These are phyloP conservation scores for Coccomyxa sp. DNA, from an alignment of 139 green algal genomes.

Conservation along the genomic window DNA sequence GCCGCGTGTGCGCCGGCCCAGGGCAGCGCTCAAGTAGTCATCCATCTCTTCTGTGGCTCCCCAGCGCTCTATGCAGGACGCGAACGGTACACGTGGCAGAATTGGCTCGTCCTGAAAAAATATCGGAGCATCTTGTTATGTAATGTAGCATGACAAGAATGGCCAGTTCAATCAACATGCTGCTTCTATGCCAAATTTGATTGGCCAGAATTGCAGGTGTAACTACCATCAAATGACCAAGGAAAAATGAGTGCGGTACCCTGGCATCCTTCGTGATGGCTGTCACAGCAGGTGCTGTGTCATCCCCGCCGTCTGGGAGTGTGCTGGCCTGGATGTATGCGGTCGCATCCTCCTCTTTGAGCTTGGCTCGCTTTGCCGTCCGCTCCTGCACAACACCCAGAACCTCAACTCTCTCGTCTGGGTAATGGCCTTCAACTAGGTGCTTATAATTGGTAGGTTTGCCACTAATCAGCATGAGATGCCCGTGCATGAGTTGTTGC, in stretches of 20 bases:
- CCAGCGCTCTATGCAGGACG: conserved; percentile 75
- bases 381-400: conserved; percentile 40
- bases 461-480: too few species aligned
- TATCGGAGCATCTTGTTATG: background rate
- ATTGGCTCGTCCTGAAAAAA: conserved; percentile 35
- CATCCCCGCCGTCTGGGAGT: background rate
- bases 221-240: too few species aligned
- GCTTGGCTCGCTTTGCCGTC: conserved; percentile 63
- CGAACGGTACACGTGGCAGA: conserved; percentile 75
- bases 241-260: background rate
- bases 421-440: too few species aligned
- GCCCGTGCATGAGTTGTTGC: too few species aligned
- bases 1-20: conserved; percentile 45
- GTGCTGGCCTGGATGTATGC: conserved; percentile 40
- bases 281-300: background rate
- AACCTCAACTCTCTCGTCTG: too few species aligned
- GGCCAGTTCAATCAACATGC: conserved; percentile 3
- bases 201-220: too few species aligned
- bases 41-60: conserved; percentile 54
- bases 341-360: conserved; percentile 53
- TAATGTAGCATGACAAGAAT: too few species aligned
- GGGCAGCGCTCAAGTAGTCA: conserved; percentile 74
- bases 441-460: too few species aligned
- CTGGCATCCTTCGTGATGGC: background rate
- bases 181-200: conserved; percentile 1